Conservation (phyloP, 2,329 filamentous ascomycete species). For the Bipolaris sorokiniana region DNA sequence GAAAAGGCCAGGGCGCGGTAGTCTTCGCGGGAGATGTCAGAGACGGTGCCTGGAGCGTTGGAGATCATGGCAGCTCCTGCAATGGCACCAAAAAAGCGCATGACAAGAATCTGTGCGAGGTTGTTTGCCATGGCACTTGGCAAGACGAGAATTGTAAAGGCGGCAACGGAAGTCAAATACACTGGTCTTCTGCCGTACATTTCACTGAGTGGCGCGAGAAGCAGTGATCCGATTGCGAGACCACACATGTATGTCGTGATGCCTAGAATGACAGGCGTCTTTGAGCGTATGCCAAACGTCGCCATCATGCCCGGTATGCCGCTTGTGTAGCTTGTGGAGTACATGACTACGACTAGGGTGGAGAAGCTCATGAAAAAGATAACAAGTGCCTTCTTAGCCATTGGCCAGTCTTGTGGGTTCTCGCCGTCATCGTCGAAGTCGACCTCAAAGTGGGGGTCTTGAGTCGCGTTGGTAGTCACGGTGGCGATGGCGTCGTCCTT, state of each 20-base stretch:
- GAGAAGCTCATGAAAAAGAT: slow-evolving; percentile 64
- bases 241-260: slow-evolving; percentile 81
- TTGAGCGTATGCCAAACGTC: slow-evolving; percentile 66
- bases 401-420: slow-evolving; percentile 73
- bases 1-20: slow-evolving; percentile 82
- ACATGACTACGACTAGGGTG: slow-evolving; percentile 59
- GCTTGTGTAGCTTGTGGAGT: slow-evolving; percentile 80
- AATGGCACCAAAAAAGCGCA: slow-evolving; percentile 75
- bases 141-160: slow-evolving; percentile 73
- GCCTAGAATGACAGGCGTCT: slow-evolving; percentile 72
- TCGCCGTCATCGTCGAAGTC: slow-evolving; percentile 67
- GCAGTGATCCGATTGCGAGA: slow-evolving; percentile 71
- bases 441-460: slow-evolving; percentile 70
- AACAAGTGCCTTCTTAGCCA: slow-evolving; percentile 63
- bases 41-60: slow-evolving; percentile 81
- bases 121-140: slow-evolving; percentile 74
- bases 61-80: slow-evolving; percentile 81
- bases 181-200: slow-evolving; percentile 71
- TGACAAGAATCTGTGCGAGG: slow-evolving; percentile 70
- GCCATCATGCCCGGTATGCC: slow-evolving; percentile 71
- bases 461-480: slow-evolving; percentile 47
- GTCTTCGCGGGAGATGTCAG: slow-evolving; percentile 82
- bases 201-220: slow-evolving; percentile 76
- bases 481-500: slow-evolving; percentile 35
- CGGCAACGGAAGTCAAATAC: slow-evolving; percentile 68